Evolutionary conservation across 108 stramenopile genomes (phyloP).

Genomic region (Skeletonema grethae): DNA sequence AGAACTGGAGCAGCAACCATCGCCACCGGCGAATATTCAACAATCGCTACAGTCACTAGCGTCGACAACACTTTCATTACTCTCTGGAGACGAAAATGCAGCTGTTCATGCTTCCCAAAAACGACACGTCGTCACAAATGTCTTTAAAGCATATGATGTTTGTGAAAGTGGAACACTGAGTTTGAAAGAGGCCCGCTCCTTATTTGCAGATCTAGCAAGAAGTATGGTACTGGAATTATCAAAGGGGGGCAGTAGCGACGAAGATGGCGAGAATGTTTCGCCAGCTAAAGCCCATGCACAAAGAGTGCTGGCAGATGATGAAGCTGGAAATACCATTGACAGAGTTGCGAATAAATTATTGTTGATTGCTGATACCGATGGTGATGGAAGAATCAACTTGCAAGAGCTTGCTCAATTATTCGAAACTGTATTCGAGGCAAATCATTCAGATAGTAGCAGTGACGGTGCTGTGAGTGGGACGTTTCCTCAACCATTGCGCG

Average conservation of each 20-base stretch:
- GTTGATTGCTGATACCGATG: slow-evolving; percentile 51
- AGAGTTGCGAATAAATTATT: slow-evolving; percentile 53
- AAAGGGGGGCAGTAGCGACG: slow-evolving; percentile 6
- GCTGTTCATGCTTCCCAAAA: slow-evolving; percentile 34
- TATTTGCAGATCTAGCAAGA: slow-evolving; percentile 55
- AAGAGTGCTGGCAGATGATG: slow-evolving; percentile 57
- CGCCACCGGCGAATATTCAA: slow-evolving; percentile 25
- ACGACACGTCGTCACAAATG: slow-evolving; percentile 25
- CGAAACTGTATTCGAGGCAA: slow-evolving; percentile 54
- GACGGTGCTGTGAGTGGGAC: slow-evolving; percentile 14
- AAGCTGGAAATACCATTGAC: slow-evolving; percentile 56
- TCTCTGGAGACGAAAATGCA: slow-evolving; percentile 53
- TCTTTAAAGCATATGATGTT: slow-evolving; percentile 56
- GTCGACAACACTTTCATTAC: slow-evolving; percentile 44
- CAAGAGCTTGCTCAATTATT: slow-evolving; percentile 53
- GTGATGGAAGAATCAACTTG: slow-evolving; percentile 51
- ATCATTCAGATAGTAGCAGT: slow-evolving; percentile 6
- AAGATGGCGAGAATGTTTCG: background rate
- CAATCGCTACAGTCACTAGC: slow-evolving; percentile 48
- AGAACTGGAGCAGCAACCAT: background rate
- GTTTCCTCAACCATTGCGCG: slow-evolving; percentile 60
- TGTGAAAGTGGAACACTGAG: slow-evolving; percentile 47
- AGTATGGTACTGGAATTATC: slow-evolving; percentile 56
- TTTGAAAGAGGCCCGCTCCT: slow-evolving; percentile 43
- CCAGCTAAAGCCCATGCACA: slow-evolving; percentile 53